Percentiles rank a stretch among this genome's conserved stretches.
These are phyloP conservation scores for Oryza glumipatula DNA, from an alignment of 176 grass and related monocot species.

Conservation along the genomic window DNA sequence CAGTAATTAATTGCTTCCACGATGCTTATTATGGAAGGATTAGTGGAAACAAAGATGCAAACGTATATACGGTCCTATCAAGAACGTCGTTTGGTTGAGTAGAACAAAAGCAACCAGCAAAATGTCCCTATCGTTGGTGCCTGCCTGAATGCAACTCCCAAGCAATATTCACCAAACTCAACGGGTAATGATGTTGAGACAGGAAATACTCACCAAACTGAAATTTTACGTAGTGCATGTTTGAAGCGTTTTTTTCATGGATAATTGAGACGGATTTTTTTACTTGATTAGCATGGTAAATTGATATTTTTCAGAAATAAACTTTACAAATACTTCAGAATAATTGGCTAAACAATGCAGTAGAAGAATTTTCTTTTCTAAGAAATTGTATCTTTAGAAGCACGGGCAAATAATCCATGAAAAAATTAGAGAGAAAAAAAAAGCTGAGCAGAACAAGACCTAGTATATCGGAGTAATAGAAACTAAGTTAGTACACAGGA, in stretches of 20 bases:
- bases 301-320: too few relatives aligned
- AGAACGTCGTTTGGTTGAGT: background rate
- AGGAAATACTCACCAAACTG: background rate
- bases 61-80: background rate
- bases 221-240: background rate
- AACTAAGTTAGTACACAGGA: background rate
- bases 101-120: background rate
- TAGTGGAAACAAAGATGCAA: background rate
- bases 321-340: too few relatives aligned
- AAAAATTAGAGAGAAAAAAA: too few relatives aligned
- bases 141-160: background rate
- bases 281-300: too few relatives aligned
- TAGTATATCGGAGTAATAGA: background rate
- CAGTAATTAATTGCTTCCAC: background rate
- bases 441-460: too few relatives aligned
- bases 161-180: slow-evolving; percentile 1
- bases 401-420: too few relatives aligned
- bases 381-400: too few relatives aligned
- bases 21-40: background rate
- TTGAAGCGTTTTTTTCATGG: too few relatives aligned
- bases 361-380: too few relatives aligned
- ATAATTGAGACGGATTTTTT: too few relatives aligned
- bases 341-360: too few relatives aligned
- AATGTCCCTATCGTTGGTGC: background rate
- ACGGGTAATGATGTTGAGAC: background rate